Evolutionary conservation across 257 asterid species (phyloP).

Genomic region (Nyctanthes arbortristis): DNA sequence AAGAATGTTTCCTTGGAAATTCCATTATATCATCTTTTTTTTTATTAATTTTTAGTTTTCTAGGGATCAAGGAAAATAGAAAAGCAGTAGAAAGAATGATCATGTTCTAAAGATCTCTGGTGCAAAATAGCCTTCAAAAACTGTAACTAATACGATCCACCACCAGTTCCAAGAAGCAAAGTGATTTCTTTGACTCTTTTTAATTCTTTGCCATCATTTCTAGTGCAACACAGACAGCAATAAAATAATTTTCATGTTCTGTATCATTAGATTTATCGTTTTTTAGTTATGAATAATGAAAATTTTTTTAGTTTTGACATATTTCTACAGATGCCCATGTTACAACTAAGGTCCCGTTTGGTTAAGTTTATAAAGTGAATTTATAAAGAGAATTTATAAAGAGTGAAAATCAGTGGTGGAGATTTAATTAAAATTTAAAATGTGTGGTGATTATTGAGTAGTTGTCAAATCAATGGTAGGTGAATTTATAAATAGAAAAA

Average conservation of each 20-base stretch:
- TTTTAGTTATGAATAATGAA: background rate
- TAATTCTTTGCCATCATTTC: background rate
- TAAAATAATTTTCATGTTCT: background rate
- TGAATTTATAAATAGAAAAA: too few species aligned
- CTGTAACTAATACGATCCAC: background rate
- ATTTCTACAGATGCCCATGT: too few species aligned
- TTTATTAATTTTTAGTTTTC: background rate
- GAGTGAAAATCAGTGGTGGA: too few species aligned
- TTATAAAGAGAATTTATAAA: too few species aligned
- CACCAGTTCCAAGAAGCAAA: background rate
- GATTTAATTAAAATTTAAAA: too few species aligned
- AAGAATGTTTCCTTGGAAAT: too few species aligned
- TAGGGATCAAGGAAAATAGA: background rate
- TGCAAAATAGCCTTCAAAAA: background rate
- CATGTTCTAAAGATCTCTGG: background rate
- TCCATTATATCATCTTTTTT: background rate
- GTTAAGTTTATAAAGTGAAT: too few species aligned
- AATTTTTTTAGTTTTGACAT: background rate
- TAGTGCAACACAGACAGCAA: background rate
- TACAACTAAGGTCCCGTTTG: too few species aligned
- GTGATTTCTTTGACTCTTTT: background rate
- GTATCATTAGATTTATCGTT: background rate
- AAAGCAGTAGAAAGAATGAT: background rate
- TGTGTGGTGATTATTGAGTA: too few species aligned
- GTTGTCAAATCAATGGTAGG: too few species aligned